Conservation (phyloP, 495 filamentous ascomycete genomes). For the Usnea hakonensis region DNA sequence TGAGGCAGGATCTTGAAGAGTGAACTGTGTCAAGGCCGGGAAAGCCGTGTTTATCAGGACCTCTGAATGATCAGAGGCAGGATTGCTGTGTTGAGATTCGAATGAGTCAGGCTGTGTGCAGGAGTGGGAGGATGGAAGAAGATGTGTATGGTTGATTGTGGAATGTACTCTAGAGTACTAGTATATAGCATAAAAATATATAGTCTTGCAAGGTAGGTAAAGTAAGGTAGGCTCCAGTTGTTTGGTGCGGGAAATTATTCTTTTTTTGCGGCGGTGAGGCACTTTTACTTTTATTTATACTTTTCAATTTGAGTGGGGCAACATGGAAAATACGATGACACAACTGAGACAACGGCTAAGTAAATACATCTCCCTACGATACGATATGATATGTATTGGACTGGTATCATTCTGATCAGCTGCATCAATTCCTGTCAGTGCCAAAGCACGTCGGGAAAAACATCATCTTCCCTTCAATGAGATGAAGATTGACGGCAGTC, state of each 20-base stretch:
- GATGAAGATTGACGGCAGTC: no score
- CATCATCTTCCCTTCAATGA: background rate
- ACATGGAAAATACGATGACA: no score
- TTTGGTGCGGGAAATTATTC: background rate
- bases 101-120: conserved; percentile 1
- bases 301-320: no score
- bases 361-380: no score
- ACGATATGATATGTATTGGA: no score
- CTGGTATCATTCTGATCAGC: no score
- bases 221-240: background rate
- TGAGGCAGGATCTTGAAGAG: conserved; percentile 71
- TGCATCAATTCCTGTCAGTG: background rate
- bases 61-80: background rate
- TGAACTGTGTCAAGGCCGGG: conserved; percentile 53
- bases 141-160: background rate
- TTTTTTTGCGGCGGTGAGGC: no score
- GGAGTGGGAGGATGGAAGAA: background rate
- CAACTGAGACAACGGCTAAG: no score
- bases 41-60: conserved; percentile 54
- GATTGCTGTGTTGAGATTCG: background rate
- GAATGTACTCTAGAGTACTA: no score
- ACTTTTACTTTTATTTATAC: no score
- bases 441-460: background rate
- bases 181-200: no score
- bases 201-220: no score